Percentiles rank a stretch among this genome's conserved stretches.
These are phyloP conservation scores for Rosa multiflora DNA, from an alignment of 306 rosid genomes.

Conservation along the genomic window DNA sequence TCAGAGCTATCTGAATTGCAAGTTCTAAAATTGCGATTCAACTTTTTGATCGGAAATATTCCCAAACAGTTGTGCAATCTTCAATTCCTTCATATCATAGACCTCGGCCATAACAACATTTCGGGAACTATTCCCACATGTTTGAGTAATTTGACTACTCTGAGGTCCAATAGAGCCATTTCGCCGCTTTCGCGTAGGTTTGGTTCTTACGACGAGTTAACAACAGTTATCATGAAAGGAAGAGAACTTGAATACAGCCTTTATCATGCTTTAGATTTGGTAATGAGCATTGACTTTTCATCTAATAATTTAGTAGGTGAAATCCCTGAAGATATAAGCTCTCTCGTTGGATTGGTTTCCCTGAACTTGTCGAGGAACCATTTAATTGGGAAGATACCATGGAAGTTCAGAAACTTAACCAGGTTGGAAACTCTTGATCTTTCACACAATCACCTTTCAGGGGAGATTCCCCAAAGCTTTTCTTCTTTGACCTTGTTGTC, in stretches of 20 bases:
- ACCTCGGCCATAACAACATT: conserved; percentile 7
- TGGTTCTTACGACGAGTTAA: not conserved
- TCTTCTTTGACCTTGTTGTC: not conserved
- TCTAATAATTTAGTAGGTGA: conserved; percentile 16
- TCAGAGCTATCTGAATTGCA: not conserved
- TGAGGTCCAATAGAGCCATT: too few species aligned
- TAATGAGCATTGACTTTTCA: conserved; percentile 9
- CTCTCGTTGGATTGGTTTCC: not conserved
- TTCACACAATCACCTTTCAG: conserved; percentile 13
- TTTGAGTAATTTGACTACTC: conserved; percentile 14
- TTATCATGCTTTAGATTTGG: not conserved
- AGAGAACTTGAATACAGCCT: conserved; percentile 1
- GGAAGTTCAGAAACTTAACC: conserved; percentile 6
- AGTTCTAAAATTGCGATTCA: conserved; percentile 1
- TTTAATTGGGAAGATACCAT: conserved; percentile 14
- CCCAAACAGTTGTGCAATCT: conserved; percentile 16
- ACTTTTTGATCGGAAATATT: conserved; percentile 5
- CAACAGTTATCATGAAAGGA: conserved; percentile 14
- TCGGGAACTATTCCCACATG: conserved; percentile 20
- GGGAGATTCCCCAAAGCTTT: conserved; percentile 19
- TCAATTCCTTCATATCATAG: not conserved
- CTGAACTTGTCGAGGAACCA: conserved; percentile 22
- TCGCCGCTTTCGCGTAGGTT: too few species aligned
- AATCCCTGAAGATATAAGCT: conserved; percentile 12
- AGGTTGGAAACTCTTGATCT: conserved; percentile 14